phyloP scores from a whole-genome alignment of 352 stramenopile genomes.

The Pythium dissotocum region DNA sequence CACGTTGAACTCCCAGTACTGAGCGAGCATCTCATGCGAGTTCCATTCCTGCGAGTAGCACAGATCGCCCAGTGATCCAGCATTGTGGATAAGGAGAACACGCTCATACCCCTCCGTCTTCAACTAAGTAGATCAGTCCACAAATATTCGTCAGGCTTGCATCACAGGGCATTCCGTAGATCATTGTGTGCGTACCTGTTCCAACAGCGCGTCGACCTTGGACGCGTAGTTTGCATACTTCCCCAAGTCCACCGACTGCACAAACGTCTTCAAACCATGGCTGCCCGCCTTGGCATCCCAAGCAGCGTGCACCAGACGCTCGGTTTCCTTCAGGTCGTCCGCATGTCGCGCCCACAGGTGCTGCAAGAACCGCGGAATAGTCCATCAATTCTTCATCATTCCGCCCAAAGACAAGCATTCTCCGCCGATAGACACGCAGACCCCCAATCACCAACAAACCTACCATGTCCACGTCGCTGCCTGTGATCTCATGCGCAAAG shows the following conservation, averaged over 20 bases:
- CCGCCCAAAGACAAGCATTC: background rate
- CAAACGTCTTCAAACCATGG: conserved; percentile 35
- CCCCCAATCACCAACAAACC: background rate
- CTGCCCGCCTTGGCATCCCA: conserved; percentile 25
- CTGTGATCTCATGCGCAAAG: conserved; percentile 46
- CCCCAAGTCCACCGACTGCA: conserved; percentile 49
- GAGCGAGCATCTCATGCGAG: conserved; percentile 41
- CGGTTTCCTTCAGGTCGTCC: conserved; percentile 54
- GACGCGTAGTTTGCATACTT: conserved; percentile 42
- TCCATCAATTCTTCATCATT: background rate
- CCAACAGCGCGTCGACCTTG: conserved; percentile 51
- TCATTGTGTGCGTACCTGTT: conserved; percentile 19
- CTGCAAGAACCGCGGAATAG: conserved; percentile 25
- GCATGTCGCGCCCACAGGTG: conserved; percentile 58
- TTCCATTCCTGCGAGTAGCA: conserved; percentile 52
- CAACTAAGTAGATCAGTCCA: conserved; percentile 23
- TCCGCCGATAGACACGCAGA: background rate
- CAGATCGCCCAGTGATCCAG: conserved; percentile 73
- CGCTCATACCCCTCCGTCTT: conserved; percentile 35
- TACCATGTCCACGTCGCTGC: conserved; percentile 55
- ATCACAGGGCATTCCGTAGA: conserved; percentile 7
- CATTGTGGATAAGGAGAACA: conserved; percentile 83
- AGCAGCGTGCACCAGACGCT: conserved; percentile 35
- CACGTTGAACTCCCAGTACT: conserved; percentile 85
- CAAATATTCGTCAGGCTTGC: background rate